Conservation (phyloP, 148 eudicot genomes). For the Persicaria tinctoria region DNA sequence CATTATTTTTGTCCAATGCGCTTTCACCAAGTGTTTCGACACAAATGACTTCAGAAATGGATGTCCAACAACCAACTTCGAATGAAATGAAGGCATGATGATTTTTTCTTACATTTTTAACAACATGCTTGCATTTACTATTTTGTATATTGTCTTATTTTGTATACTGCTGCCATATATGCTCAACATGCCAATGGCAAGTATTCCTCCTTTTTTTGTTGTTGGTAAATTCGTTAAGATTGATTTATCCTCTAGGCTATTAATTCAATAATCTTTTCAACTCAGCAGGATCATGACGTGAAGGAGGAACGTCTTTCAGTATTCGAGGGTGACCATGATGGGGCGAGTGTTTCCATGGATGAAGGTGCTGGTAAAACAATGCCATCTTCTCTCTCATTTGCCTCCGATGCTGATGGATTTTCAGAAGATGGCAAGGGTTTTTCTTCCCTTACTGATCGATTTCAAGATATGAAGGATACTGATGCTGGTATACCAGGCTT, state of each 20-base stretch:
- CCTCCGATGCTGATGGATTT: slow-evolving; percentile 28
- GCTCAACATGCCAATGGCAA: not conserved
- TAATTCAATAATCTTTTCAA: slow-evolving; percentile 15
- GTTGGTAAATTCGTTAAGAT: not conserved
- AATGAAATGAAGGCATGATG: slow-evolving; percentile 44
- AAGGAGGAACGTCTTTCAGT: slow-evolving; percentile 32
- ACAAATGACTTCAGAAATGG: slow-evolving; percentile 29
- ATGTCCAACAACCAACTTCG: slow-evolving; percentile 25
- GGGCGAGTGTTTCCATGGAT: slow-evolving; percentile 19
- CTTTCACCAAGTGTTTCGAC: slow-evolving; percentile 30
- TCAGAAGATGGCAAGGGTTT: slow-evolving; percentile 23
- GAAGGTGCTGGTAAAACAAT: slow-evolving; percentile 22
- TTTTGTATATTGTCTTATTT: not conserved
- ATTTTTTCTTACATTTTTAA: not conserved
- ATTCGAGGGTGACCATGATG: slow-evolving; percentile 25
- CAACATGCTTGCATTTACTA: slow-evolving; percentile 3
- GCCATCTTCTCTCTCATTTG: slow-evolving; percentile 28
- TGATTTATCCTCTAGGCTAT: not conserved
- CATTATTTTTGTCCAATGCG: slow-evolving; percentile 47
- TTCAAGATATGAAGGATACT: slow-evolving; percentile 38
- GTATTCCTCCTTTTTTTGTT: not conserved
- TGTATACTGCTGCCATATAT: not conserved
- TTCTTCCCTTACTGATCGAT: slow-evolving; percentile 33
- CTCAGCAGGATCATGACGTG: slow-evolving; percentile 30
- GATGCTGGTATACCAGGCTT: slow-evolving; percentile 81